A percentile compares a stretch with the other conserved stretches of the same genome.
phyloP scores from a whole-genome alignment of 1,284 basidiomycete genomes.

The Mycosarcoma mackinlayi region DNA sequence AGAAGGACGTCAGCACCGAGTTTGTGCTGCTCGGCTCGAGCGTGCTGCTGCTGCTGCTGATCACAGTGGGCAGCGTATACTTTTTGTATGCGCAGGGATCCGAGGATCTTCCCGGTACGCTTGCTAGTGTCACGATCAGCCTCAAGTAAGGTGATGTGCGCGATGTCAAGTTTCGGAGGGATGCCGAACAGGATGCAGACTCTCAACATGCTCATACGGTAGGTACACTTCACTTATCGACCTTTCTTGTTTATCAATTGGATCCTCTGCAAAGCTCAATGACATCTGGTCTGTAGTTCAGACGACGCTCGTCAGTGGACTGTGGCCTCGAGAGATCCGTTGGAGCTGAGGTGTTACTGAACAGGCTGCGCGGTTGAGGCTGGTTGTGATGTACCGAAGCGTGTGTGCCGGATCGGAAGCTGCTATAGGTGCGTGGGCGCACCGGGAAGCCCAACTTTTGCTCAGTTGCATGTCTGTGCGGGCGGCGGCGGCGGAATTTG shows the following conservation, averaged over 20 bases:
- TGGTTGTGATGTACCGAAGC: too few species aligned
- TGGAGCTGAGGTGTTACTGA: too few species aligned
- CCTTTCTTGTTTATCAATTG: not conserved
- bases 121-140: slow-evolving; percentile 57
- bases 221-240: not conserved
- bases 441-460: not conserved
- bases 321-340: too few species aligned
- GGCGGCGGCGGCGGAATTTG: not conserved
- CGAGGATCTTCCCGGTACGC: slow-evolving; percentile 55
- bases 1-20: slow-evolving; percentile 57
- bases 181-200: not conserved
- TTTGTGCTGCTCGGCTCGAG: slow-evolving; percentile 57
- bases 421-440: too few species aligned
- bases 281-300: too few species aligned
- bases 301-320: too few species aligned
- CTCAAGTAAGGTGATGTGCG: slow-evolving; percentile 26
- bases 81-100: slow-evolving; percentile 52
- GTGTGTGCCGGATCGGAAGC: too few species aligned
- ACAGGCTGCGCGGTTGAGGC: too few species aligned
- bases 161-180: not conserved
- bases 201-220: too few species aligned
- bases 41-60: slow-evolving; percentile 44
- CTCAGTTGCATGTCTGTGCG: not conserved
- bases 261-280: slow-evolving; percentile 15
- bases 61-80: slow-evolving; percentile 43